A percentile compares a stretch with the other conserved stretches of the same genome.
Evolutionary conservation across 176 grass and related monocot species (phyloP).

Genomic region (Zoysia japonica): DNA sequence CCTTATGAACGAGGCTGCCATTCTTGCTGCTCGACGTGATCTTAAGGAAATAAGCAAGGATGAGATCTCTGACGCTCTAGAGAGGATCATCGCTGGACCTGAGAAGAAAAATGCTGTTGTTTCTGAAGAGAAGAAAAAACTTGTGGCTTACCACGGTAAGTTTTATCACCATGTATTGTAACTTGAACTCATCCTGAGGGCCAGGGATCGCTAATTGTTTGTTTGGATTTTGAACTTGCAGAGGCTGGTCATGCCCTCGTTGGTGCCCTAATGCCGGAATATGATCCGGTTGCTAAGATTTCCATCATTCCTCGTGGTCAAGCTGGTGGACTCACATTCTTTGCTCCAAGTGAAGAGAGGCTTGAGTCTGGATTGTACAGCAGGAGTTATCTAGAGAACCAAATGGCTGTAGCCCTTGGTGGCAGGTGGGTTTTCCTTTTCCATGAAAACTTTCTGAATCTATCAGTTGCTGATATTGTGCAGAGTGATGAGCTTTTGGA

Average conservation of each 20-base stretch:
- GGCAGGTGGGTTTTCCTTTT: conserved; percentile 58
- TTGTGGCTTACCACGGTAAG: conserved; percentile 96
- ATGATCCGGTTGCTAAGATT: conserved; percentile 96
- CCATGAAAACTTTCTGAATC: neutral
- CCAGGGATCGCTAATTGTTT: conserved; percentile 7
- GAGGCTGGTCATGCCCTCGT: conserved; percentile 98
- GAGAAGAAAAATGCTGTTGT: conserved; percentile 99
- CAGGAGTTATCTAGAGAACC: conserved; percentile 98
- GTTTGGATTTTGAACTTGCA: conserved; percentile 36
- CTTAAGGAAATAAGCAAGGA: conserved; percentile 99
- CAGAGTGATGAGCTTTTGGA: neutral
- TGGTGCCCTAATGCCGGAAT: conserved; percentile 95
- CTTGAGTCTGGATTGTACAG: conserved; percentile 92
- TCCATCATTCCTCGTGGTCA: conserved; percentile 97
- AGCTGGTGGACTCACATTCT: conserved; percentile 94
- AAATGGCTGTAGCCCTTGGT: conserved; percentile 99
- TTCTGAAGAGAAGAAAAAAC: conserved; percentile 90
- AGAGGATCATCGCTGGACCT: conserved; percentile 97
- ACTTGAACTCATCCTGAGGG: neutral
- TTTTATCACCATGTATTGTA: neutral
- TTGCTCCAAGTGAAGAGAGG: conserved; percentile 92
- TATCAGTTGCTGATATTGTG: neutral
- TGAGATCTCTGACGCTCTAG: conserved; percentile 94
- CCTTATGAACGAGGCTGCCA: conserved; percentile 97
- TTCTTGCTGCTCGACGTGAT: conserved; percentile 89